A percentile compares a stretch with the other conserved stretches of the same genome.
Evolutionary conservation across 495 filamentous ascomycete genomes (phyloP).

Genomic region (Xylaria bambusicola): DNA sequence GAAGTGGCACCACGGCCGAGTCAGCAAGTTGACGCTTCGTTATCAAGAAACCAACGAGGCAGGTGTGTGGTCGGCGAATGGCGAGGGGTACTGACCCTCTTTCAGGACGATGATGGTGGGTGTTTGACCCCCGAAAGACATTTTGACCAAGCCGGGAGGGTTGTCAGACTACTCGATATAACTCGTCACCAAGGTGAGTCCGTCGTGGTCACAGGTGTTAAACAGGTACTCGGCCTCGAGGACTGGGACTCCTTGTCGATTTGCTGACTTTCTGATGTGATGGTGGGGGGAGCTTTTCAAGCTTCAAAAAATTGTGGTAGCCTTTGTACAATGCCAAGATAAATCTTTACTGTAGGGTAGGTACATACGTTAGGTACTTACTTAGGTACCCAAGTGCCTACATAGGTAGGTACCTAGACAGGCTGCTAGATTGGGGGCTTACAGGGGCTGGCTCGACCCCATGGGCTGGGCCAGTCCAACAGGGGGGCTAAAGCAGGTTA

Average conservation of each 20-base stretch:
- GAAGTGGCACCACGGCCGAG: constrained; percentile 20
- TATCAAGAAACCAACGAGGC: no score
- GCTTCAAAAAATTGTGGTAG: constrained; percentile 36
- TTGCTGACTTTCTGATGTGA: constrained; percentile 20
- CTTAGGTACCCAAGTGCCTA: background rate
- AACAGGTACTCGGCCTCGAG: background rate
- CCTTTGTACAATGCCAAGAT: constrained; percentile 20
- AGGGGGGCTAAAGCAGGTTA: no score
- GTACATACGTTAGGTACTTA: background rate
- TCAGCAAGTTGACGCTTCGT: constrained; percentile 10
- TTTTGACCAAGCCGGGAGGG: constrained; percentile 40
- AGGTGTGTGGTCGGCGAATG: constrained; percentile 15
- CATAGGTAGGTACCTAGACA: no score
- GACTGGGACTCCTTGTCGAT: background rate
- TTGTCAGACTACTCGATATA: background rate
- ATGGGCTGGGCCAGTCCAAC: no score
- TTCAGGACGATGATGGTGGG: constrained; percentile 98
- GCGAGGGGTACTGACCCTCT: constrained; percentile 71
- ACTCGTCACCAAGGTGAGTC: background rate
- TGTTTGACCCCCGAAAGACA: constrained; percentile 98
- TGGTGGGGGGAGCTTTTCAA: constrained; percentile 18
- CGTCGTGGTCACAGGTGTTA: background rate
- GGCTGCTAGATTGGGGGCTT: no score
- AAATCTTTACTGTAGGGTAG: background rate
- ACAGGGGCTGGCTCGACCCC: no score